A percentile compares a stretch with the other conserved stretches of the same genome.
Conservation (phyloP, 192 early-diverging fungal genomes). For the Rhizoclosmatium sp. region DNA sequence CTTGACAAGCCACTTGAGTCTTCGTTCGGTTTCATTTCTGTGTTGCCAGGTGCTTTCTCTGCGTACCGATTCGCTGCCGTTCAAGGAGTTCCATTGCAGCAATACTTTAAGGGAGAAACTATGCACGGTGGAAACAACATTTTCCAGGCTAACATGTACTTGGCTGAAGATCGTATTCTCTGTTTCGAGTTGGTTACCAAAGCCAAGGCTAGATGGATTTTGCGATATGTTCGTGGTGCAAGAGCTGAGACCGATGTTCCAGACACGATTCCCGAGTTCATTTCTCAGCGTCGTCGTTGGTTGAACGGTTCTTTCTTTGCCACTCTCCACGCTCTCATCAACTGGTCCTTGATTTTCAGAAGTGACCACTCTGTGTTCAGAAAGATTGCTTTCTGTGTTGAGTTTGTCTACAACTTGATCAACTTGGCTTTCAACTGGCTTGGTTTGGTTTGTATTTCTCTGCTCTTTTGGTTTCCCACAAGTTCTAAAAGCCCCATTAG, state of each 20-base stretch:
- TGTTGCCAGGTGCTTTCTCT: conserved; percentile 92
- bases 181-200: conserved; percentile 89
- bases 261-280: conserved; percentile 61
- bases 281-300: conserved; percentile 65
- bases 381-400: conserved; percentile 72
- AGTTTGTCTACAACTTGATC: conserved; percentile 65
- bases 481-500: background rate
- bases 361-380: conserved; percentile 70
- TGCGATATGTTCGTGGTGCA: conserved; percentile 76
- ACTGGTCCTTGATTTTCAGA: conserved; percentile 70
- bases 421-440: conserved; percentile 69
- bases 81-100: conserved; percentile 71
- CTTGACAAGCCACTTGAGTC: conserved; percentile 73
- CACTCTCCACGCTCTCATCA: conserved; percentile 68
- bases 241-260: conserved; percentile 90
- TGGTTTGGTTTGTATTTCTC: conserved; percentile 28
- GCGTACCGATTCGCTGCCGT: conserved; percentile 84
- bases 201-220: conserved; percentile 67
- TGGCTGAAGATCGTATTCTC: conserved; percentile 85
- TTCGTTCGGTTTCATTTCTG: conserved; percentile 93
- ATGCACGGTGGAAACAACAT: conserved; percentile 64
- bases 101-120: conserved; percentile 71
- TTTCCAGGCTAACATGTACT: conserved; percentile 82
- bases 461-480: conserved; percentile 26
- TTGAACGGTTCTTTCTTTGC: conserved; percentile 68